phyloP scores from a whole-genome alignment of 495 filamentous ascomycete species.

The Penicillium maclennaniae region DNA sequence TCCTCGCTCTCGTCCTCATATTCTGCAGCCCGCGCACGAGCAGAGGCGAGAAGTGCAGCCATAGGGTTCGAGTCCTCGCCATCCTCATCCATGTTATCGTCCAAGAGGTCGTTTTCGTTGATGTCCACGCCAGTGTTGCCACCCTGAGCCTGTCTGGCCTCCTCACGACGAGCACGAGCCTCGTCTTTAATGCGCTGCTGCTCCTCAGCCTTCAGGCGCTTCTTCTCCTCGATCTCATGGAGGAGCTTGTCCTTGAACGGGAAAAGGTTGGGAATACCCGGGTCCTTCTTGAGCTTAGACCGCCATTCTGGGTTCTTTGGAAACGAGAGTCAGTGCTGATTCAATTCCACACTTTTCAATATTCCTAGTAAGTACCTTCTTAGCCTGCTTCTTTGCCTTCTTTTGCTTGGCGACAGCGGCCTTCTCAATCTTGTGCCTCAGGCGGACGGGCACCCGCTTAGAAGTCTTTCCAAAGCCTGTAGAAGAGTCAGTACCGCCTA shows the following conservation, averaged over 20 bases:
- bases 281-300: slow-evolving; percentile 91
- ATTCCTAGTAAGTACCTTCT: slow-evolving; percentile 53
- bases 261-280: slow-evolving; percentile 94
- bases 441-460: slow-evolving; percentile 81
- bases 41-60: slow-evolving; percentile 89
- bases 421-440: slow-evolving; percentile 96
- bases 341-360: neutral
- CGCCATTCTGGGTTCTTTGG: slow-evolving; percentile 85
- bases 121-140: slow-evolving; percentile 38
- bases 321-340: slow-evolving; percentile 10
- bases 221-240: slow-evolving; percentile 87
- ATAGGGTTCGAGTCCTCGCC: slow-evolving; percentile 76
- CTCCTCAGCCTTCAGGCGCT: slow-evolving; percentile 76
- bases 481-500: slow-evolving; percentile 5
- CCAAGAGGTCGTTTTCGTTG: slow-evolving; percentile 46
- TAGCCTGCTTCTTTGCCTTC: slow-evolving; percentile 81
- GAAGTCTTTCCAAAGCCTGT: slow-evolving; percentile 73
- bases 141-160: slow-evolving; percentile 37
- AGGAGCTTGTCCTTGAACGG: slow-evolving; percentile 96
- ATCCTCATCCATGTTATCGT: slow-evolving; percentile 52
- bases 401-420: slow-evolving; percentile 84
- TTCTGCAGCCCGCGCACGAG: slow-evolving; percentile 75
- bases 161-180: slow-evolving; percentile 58
- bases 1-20: slow-evolving; percentile 67
- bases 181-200: slow-evolving; percentile 63